phyloP scores from a whole-genome alignment of 2,329 filamentous ascomycete species.

The Bertia moriformis region DNA sequence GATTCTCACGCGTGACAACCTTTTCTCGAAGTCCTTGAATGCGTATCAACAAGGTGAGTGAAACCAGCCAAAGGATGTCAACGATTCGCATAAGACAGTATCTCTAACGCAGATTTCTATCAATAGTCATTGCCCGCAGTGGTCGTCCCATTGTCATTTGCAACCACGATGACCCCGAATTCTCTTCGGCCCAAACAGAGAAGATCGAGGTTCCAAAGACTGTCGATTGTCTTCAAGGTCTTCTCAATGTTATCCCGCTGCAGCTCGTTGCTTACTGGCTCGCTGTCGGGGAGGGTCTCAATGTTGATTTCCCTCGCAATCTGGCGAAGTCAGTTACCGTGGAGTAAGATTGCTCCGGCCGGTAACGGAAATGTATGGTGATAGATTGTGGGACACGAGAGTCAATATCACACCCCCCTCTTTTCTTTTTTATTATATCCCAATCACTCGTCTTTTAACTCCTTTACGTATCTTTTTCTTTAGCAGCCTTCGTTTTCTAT shows the following conservation, averaged over 20 bases:
- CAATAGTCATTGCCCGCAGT: slow-evolving; percentile 74
- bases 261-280: slow-evolving; percentile 99
- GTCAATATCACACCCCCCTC: neutral
- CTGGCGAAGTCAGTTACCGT: slow-evolving; percentile 98
- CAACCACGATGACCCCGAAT: slow-evolving; percentile 80
- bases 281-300: slow-evolving; percentile 84
- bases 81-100: too few relatives aligned
- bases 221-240: slow-evolving; percentile 86
- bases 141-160: slow-evolving; percentile 98
- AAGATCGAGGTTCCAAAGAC: slow-evolving; percentile 96
- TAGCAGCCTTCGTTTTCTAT: too few relatives aligned
- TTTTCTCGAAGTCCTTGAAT: slow-evolving; percentile 98
- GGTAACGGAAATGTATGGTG: neutral
- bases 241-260: slow-evolving; percentile 92
- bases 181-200: slow-evolving; percentile 74
- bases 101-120: neutral
- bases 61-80: neutral
- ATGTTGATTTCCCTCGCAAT: slow-evolving; percentile 97
- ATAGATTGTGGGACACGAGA: neutral
- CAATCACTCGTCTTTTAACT: neutral
- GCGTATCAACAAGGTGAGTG: slow-evolving; percentile 85
- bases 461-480: neutral
- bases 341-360: slow-evolving; percentile 51
- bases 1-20: slow-evolving; percentile 90
- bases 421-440: neutral